Evolutionary conservation across 768 basidiomycete genomes (phyloP), one percentile per base, ranked within the genome.

Genomic region (Boletus vermiculosoides): DNA sequence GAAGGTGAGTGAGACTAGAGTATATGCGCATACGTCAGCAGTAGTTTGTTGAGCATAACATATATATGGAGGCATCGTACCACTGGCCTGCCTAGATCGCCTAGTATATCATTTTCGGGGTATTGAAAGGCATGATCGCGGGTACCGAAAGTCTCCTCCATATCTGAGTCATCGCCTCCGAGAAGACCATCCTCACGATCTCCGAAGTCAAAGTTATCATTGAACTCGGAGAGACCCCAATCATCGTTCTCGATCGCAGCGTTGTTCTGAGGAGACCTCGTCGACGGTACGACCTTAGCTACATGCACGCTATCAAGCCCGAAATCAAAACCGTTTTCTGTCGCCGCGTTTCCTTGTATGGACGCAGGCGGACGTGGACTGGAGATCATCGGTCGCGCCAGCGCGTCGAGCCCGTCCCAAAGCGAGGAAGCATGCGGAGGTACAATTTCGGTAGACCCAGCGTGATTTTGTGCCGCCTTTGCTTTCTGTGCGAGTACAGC

Each of bases 91-190:
- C 77, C 76, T 4, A 92, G 70, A 40, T 77, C 79, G 1, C 90
- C 90, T 13, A 94, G 71, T 39, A 94, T 80, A 72, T 92, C 87
- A 60, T 87, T 84, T n/a, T 86, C 85, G 3, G 37, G 2, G 20
- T 79, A 74, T 10, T 65, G 23, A 15, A 42, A 5, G 9, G 2
- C 22, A 23, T 45, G 33, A 46, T 33, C 45, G 4, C 36, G 56
- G 34, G 57, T 53, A 20, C 55, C 55, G 10, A 61, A 60, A 20
- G 53, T 59, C 31, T 54, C 64, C 31, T 66, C 64, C n/a, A 68
- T 74, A 55, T 77, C 78, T 0, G 78, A 77, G 53, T 66, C 53
- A 22, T 56, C 53, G 20, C 62, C 62, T 20, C 52, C 69, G 6
- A 78, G 59, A 46, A 78, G 60, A 9, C 63, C 66, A 63, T 81